Evolutionary conservation across 2,329 filamentous ascomycete species (phyloP), one percentile per base, ranked within the genome.

Genomic region (Waltergamsia citrina): DNA sequence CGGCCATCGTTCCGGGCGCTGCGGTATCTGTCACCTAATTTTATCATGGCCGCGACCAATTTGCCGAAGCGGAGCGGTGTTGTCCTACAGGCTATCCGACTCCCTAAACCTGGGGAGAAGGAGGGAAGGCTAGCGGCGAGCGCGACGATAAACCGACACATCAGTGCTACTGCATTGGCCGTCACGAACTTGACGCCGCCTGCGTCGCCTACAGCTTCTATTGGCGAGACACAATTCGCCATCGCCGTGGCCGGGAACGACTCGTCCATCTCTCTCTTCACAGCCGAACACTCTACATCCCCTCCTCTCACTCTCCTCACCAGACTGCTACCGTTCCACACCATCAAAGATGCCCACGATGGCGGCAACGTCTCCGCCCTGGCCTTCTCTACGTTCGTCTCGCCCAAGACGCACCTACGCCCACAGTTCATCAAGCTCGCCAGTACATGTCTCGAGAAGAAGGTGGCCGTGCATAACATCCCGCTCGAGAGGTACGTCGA

Each of bases 161-260:
- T 92, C 41, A 80, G 79, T 37, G 83, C 84, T 4, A 82, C 85
- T 0, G 81, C 82, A 8, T 67, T 96, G 33, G 84, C 92, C 33
- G 76, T 90, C 32, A 77, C 77, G 39, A 75, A 80, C 38, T 68
- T 95, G 8, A 69, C 72, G 8, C 69, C 65, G 5, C 61, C 72
- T 6, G 55, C 67, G 5, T 61, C 71, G 9, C 59, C 69, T 0
- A 63, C 70, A 14, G 44, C 52, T 2, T 59, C 69, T 2, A 57
- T 75, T 33, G 74, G 72, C 34, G 77, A 82, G 38, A 74, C 79
- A 30, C 86, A 95, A 57, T 82, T 86, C 43, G 73, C 82, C 30
- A 69, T 94, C 43, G 88, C 87, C 6, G 76, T 93, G 11, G 83
- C 84, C 3, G 81, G 81, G 7, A 81, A 83, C 46, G 84, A 93